phyloP scores from a whole-genome alignment of 805 yeast species.

The Maudiozyma pseudohumilis region DNA sequence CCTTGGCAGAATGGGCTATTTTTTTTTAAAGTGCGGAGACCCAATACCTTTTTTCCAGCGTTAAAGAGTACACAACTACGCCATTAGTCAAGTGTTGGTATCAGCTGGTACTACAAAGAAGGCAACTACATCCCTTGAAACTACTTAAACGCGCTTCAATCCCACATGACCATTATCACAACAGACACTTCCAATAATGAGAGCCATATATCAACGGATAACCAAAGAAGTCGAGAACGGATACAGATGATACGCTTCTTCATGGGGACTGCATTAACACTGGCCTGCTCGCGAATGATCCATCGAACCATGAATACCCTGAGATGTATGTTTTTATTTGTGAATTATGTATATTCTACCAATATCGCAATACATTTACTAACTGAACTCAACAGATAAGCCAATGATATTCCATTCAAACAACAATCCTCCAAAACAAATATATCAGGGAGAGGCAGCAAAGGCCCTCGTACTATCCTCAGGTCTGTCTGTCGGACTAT shows the following conservation, averaged over 20 bases:
- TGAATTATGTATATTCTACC: background rate
- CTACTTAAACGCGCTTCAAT: too few relatives aligned
- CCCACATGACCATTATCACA: too few relatives aligned
- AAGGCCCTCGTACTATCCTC: slow-evolving; percentile 80
- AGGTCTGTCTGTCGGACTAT: slow-evolving; percentile 57
- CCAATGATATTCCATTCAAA: slow-evolving; percentile 78
- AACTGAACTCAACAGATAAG: slow-evolving; percentile 30
- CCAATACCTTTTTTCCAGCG: too few relatives aligned
- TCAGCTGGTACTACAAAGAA: too few relatives aligned
- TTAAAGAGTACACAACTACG: too few relatives aligned
- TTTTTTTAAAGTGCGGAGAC: too few relatives aligned
- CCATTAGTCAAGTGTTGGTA: too few relatives aligned
- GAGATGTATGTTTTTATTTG: slow-evolving; percentile 38
- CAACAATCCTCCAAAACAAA: slow-evolving; percentile 48
- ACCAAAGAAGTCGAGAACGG: too few relatives aligned
- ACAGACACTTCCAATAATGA: too few relatives aligned
- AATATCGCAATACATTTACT: slow-evolving; percentile 2
- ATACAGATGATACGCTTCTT: slow-evolving; percentile 66
- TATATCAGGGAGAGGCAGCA: slow-evolving; percentile 73
- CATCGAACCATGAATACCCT: slow-evolving; percentile 64
- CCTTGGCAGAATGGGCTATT: too few relatives aligned
- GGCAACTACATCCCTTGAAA: too few relatives aligned
- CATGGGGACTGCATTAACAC: slow-evolving; percentile 61
- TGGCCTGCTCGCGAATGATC: slow-evolving; percentile 64
- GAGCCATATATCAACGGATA: too few relatives aligned